Evolutionary conservation across 2,329 filamentous ascomycete species (phyloP), one percentile per base, ranked within the genome.

Genomic region (Xylariaceae sp.): DNA sequence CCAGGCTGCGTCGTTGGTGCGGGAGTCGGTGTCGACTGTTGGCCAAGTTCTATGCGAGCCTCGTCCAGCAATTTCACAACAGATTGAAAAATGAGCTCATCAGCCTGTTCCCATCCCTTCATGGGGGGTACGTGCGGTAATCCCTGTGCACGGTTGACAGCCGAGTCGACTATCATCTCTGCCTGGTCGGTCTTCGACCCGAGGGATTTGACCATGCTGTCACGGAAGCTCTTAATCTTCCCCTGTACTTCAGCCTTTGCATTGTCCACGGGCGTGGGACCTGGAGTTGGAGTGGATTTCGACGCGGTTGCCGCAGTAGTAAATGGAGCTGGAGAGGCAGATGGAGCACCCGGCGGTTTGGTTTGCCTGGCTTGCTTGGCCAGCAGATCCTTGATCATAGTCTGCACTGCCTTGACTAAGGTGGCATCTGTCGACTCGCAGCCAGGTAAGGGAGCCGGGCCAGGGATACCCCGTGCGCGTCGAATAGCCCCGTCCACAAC

Each of bases 91-190:
- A 57, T 55, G 17, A 57, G 27, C 13, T 46, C 42, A 26, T 56
- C 47, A 28, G 49, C 53, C 35, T 53, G 44, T 26, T 54, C 52
- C 53, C 53, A 57, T 10, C 50, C 49, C 31, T 42, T 43, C 32
- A 52, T 41, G 8, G 43, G 43, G 16, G 42, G 48, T 11, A 42
- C 22, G 29, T 50, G 50, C 3, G 53, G 48, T 13, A 56, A 36
- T 15, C 54, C 53, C 34, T 49, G 50, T 21, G 54, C 54, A 31
- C 50, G 52, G 18, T 49, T 55, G 26, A 57, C 54, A 5, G 54
- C 54, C 12, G 51, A 47, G 22, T 57, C 54, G 5, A 57, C 47
- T 21, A 57, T 51, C 24, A 42, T 44, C 19, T 55, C 53, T 16
- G 54, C 54, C 16, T 51, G 47, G 12, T 53, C 47, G 3, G 50